A percentile compares a stretch with the other conserved stretches of the same genome.
Conservation (phyloP, 306 rosid species). For the Trifolium subterraneum region DNA sequence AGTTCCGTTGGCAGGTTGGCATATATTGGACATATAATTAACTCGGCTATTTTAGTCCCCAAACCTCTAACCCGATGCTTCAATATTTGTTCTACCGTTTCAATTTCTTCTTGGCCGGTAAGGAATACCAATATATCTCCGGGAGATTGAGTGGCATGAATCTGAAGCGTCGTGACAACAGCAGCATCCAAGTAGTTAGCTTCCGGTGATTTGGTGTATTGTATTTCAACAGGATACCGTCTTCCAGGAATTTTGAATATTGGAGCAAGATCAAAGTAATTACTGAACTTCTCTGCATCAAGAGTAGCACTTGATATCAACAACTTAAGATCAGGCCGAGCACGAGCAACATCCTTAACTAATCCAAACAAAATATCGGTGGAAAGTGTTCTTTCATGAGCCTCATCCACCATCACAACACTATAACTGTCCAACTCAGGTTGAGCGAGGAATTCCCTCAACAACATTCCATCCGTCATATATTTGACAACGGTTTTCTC, state of each 20-base stretch:
- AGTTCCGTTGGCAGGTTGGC: constrained; percentile 93
- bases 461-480: too few species aligned
- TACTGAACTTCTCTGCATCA: constrained; percentile 36
- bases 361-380: too few species aligned
- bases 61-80: constrained; percentile 78
- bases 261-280: constrained; percentile 68
- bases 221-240: constrained; percentile 84
- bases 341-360: too few species aligned
- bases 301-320: too few species aligned
- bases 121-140: constrained; percentile 92
- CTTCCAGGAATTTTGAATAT: constrained; percentile 89
- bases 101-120: constrained; percentile 97
- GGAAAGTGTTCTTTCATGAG: too few species aligned
- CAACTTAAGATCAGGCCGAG: too few species aligned
- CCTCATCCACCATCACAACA: too few species aligned
- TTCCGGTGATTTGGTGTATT: constrained; percentile 83
- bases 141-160: constrained; percentile 82
- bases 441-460: too few species aligned
- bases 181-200: constrained; percentile 96
- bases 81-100: constrained; percentile 89
- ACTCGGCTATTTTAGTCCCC: constrained; percentile 89
- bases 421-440: too few species aligned
- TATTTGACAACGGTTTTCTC: too few species aligned
- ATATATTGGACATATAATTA: constrained; percentile 90
- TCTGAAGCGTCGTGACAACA: constrained; percentile 83